Base-by-base conservation (phyloP, 2,329 filamentous ascomycete genomes). In the Bipolaris bicolor region DNA sequence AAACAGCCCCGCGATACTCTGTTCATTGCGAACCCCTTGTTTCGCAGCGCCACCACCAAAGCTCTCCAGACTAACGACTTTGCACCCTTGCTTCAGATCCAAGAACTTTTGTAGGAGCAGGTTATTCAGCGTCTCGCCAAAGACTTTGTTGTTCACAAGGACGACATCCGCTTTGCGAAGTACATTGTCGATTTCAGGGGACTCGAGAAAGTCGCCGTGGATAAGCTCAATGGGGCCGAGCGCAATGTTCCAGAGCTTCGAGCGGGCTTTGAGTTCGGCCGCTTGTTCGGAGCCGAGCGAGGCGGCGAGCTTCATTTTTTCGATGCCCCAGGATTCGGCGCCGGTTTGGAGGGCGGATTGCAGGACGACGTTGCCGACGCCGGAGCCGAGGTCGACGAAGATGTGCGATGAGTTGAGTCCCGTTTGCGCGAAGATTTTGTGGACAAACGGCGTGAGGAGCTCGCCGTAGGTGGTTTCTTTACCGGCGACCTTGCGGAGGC, bases 91-190 rank as follows among this genome's bases (percentile, higher is more conserved):
- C 78, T 97, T 98, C 61, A 98, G 81, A 71, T 99, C 95, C 58
- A 99, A 81, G 71, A 99, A 98, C 80, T 96, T 91, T 67, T 91
- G 87, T 64, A 94, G 86, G 44, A 99, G 82, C 60, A 87, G 86
- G 71, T 91, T 89, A 77, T 98, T 99, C 53, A 97, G 85, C 66
- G 89, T 84, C 13, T 93, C 89, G 5, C 89, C 93, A 77, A 99
- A 99, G 2, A 92, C 95, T 78, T 98, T 93, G 78, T 99, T 99
- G 81, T 99, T 99, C 68, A 98, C 94, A 24, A 99, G 84, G 16
- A 99, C 86, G n/a, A 98, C 93, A 73, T 99, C 95, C 1, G 95
- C 94, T 52, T 88, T 86, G 75, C 90, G 89, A 48, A 99, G 83
- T 7, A 88, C 88, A 22, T 87, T 83, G 58, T 88, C 83, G 47